Evolutionary conservation across 179 eudicot species (phyloP).

Genomic region (Nepenthes alata): DNA sequence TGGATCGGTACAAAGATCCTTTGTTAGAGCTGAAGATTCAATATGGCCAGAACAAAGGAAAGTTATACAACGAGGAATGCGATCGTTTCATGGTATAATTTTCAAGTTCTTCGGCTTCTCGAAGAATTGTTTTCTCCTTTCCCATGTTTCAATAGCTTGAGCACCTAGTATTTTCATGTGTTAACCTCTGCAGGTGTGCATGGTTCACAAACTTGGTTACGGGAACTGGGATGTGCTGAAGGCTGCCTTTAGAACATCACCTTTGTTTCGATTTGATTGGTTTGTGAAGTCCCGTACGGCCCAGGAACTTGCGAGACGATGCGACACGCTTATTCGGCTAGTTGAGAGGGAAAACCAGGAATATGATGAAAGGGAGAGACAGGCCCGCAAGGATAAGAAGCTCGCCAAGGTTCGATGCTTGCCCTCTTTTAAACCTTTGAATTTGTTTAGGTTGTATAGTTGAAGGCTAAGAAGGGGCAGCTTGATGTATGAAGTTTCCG

Average conservation of each 20-base stretch:
- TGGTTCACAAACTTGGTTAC: constrained; percentile 96
- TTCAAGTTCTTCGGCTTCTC: neutral
- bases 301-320: constrained; percentile 95
- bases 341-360: constrained; percentile 97
- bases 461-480: too few relatives aligned
- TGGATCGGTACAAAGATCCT: constrained; percentile 92
- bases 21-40: constrained; percentile 94
- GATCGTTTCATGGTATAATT: constrained; percentile 88
- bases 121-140: neutral
- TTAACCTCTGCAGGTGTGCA: constrained; percentile 53
- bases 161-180: neutral
- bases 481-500: too few relatives aligned
- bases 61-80: constrained; percentile 92
- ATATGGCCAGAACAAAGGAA: constrained; percentile 98
- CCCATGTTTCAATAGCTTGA: neutral
- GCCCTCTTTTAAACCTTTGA: too few relatives aligned
- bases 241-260: constrained; percentile 84
- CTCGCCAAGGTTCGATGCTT: constrained; percentile 59
- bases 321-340: constrained; percentile 84
- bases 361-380: constrained; percentile 85
- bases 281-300: constrained; percentile 94
- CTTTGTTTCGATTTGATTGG: constrained; percentile 93
- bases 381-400: constrained; percentile 90
- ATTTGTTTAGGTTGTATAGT: too few relatives aligned
- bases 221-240: constrained; percentile 98